Evolutionary conservation across 2,329 filamentous ascomycete species (phyloP).

Genomic region (Microcyclosporella mali): DNA sequence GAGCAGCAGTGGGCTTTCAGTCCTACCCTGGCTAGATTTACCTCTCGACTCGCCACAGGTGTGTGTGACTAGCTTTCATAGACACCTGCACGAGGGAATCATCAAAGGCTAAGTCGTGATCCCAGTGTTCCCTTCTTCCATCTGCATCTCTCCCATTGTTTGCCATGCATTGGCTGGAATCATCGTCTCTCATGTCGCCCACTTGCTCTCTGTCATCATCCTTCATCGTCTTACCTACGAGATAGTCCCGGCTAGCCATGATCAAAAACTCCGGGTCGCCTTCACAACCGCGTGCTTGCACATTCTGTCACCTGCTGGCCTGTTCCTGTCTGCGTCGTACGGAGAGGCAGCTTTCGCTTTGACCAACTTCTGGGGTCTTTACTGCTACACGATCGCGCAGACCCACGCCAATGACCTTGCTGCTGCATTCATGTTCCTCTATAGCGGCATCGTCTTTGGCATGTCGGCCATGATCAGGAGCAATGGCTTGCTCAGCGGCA

Average conservation of each 20-base stretch:
- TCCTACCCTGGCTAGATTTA: constrained; percentile 46
- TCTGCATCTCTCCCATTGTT: constrained; percentile 18
- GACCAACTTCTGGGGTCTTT: constrained; percentile 67
- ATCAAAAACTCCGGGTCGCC: constrained; percentile 44
- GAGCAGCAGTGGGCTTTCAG: constrained; percentile 88
- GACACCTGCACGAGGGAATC: neutral
- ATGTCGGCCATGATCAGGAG: constrained; percentile 68
- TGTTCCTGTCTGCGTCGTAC: constrained; percentile 86
- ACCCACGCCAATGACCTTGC: neutral
- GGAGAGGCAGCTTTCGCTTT: constrained; percentile 73
- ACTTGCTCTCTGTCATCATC: constrained; percentile 67
- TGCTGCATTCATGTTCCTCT: constrained; percentile 27
- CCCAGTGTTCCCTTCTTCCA: constrained; percentile 16
- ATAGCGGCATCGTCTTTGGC: constrained; percentile 51
- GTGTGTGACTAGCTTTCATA: constrained; percentile 23
- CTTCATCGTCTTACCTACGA: constrained; percentile 61
- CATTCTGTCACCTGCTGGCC: constrained; percentile 75
- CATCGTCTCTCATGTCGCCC: constrained; percentile 63
- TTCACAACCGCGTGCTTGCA: constrained; percentile 69
- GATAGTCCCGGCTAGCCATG: constrained; percentile 43
- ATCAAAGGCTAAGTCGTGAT: constrained; percentile 26
- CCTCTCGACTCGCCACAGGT: constrained; percentile 39
- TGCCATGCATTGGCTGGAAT: constrained; percentile 53
- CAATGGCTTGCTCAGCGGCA: constrained; percentile 79
- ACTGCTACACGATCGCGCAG: constrained; percentile 52